A percentile compares a stretch with the other conserved stretches of the same genome.
These are phyloP conservation scores for Clarkia xantiana DNA, from an alignment of 345 rosid genomes.

Conservation along the genomic window DNA sequence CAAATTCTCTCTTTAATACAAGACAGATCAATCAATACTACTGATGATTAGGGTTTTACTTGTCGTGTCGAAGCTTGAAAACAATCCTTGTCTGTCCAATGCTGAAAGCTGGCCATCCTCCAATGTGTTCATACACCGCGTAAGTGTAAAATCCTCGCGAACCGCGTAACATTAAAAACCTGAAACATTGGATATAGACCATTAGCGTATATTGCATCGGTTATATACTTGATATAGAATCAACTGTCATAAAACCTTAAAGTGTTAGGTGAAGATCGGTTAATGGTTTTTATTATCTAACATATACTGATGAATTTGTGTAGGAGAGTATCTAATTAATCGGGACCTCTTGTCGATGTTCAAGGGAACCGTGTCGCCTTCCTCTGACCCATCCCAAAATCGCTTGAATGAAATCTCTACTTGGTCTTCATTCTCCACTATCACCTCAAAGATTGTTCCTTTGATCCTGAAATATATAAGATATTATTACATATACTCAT, in stretches of 20 bases:
- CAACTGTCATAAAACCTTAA: too few species aligned
- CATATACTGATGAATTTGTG: too few species aligned
- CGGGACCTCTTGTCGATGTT: constrained; percentile 55
- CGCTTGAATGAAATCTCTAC: constrained; percentile 56
- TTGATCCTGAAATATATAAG: constrained; percentile 24
- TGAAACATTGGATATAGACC: constrained; percentile 6
- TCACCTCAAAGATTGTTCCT: constrained; percentile 40
- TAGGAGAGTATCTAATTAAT: constrained; percentile 1
- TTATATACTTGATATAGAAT: too few species aligned
- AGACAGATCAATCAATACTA: neutral
- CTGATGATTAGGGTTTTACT: constrained; percentile 13
- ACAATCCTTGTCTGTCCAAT: constrained; percentile 63
- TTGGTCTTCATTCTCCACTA: constrained; percentile 32
- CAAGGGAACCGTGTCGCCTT: constrained; percentile 30
- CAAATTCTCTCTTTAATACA: neutral
- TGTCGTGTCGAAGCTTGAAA: constrained; percentile 67
- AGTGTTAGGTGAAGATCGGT: too few species aligned
- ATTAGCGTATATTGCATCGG: too few species aligned
- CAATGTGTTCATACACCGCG: neutral
- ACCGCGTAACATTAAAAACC: constrained; percentile 71
- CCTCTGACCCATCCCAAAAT: constrained; percentile 33
- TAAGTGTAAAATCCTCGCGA: constrained; percentile 31
- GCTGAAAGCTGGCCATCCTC: constrained; percentile 75
- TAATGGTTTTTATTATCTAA: too few species aligned
- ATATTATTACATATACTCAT: too few species aligned